These are phyloP conservation scores for Verruconis gallopava DNA, from an alignment of 2,329 filamentous ascomycete genomes.

Conservation along the genomic window DNA sequence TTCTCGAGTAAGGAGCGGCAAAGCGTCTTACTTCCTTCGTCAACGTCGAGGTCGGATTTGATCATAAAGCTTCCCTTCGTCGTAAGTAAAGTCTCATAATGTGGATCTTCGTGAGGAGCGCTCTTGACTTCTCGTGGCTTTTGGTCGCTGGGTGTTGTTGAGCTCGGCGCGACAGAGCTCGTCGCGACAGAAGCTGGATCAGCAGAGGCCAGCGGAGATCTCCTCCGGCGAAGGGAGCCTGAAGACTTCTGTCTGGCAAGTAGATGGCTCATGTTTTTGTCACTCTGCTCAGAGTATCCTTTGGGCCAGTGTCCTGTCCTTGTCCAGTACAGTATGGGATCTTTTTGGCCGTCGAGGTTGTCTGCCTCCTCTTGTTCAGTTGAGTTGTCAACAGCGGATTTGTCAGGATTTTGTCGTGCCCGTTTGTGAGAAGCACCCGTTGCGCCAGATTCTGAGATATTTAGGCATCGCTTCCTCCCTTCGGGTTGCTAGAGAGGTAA, in stretches of 20 bases:
- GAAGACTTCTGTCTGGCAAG: too few relatives aligned
- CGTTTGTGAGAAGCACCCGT: constrained; percentile 9
- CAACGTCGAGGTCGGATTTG: constrained; percentile 21
- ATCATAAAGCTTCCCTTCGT: constrained; percentile 31
- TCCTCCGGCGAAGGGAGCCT: constrained; percentile 13
- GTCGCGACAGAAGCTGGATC: constrained; percentile 10
- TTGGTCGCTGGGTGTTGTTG: constrained; percentile 11
- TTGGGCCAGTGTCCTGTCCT: too few relatives aligned
- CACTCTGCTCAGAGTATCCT: constrained; percentile 16
- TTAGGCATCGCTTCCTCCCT: constrained; percentile 10
- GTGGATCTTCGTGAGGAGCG: too few relatives aligned
- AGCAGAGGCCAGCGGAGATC: constrained; percentile 15
- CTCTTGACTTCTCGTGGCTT: constrained; percentile 16
- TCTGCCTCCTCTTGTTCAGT: constrained; percentile 9
- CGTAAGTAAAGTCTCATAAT: constrained; percentile 26
- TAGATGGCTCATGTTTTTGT: constrained; percentile 19
- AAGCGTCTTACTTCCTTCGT: constrained; percentile 20
- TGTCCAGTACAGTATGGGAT: constrained; percentile 10
- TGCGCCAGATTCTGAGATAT: constrained; percentile 9
- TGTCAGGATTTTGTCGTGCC: constrained; percentile 9
- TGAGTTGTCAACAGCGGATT: constrained; percentile 10
- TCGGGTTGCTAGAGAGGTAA: constrained; percentile 8
- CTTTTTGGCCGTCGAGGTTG: constrained; percentile 9
- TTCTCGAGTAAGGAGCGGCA: constrained; percentile 20
- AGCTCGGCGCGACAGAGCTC: constrained; percentile 7